These are phyloP conservation scores for Chlorella sp. DNA, from an alignment of 139 green algal species.

Conservation along the genomic window DNA sequence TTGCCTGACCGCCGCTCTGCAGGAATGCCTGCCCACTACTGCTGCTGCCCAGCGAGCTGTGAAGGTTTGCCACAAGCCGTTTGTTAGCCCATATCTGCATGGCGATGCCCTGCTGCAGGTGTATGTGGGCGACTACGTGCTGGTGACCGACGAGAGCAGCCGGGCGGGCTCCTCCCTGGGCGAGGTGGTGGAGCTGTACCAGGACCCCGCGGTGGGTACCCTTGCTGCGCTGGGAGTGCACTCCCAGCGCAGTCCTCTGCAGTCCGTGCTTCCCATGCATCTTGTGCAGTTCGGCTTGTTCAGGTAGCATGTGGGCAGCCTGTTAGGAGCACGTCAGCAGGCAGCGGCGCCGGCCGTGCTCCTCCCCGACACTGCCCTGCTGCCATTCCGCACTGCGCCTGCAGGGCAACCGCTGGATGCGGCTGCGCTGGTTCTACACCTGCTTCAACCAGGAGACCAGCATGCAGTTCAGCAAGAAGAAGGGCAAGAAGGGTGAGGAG, in stretches of 20 bases:
- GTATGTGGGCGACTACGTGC: slow-evolving; percentile 29
- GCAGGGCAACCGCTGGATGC: slow-evolving; percentile 27
- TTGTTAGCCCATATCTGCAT: too few relatives aligned
- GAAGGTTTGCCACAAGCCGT: too few relatives aligned
- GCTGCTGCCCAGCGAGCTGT: too few relatives aligned
- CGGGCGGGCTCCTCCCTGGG: not conserved
- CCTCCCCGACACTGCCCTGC: not conserved
- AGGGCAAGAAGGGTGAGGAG: not conserved
- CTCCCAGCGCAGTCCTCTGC: too few relatives aligned
- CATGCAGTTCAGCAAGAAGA: not conserved
- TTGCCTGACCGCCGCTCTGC: too few relatives aligned
- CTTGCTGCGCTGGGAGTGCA: too few relatives aligned
- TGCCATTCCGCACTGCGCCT: not conserved
- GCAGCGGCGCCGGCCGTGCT: too few relatives aligned
- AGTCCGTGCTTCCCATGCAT: too few relatives aligned
- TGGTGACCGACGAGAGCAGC: not conserved
- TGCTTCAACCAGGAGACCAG: slow-evolving; percentile 14
- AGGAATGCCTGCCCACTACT: too few relatives aligned
- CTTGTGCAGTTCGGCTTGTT: too few relatives aligned
- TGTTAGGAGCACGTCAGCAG: too few relatives aligned
- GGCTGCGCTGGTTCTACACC: slow-evolving; percentile 39
- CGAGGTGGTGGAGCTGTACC: slow-evolving; percentile 40
- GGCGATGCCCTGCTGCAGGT: not conserved
- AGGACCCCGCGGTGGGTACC: slow-evolving; percentile 20
- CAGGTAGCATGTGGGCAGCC: too few relatives aligned